These are phyloP conservation scores for Aspergillus ochraceus DNA, from an alignment of 2,329 filamentous ascomycete species.

Conservation along the genomic window DNA sequence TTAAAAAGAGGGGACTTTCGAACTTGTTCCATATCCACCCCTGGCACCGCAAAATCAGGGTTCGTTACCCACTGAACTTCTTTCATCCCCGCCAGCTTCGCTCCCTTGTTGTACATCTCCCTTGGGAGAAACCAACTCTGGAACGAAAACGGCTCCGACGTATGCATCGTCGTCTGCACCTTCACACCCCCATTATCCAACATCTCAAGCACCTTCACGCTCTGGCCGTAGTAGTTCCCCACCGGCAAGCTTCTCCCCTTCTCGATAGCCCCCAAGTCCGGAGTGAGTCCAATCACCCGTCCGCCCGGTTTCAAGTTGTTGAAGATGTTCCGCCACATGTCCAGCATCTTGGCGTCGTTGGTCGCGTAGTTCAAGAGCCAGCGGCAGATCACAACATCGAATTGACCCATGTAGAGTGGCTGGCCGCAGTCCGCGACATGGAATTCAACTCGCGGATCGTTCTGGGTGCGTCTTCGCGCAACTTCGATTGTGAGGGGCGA, in stretches of 20 bases:
- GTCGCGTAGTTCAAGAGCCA: slow-evolving; percentile 6
- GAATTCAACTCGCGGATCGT: not conserved
- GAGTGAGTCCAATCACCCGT: not conserved
- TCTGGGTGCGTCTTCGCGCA: not conserved
- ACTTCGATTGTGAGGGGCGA: not conserved
- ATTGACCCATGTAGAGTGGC: not conserved
- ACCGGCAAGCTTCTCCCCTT: not conserved
- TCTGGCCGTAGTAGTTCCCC: not conserved
- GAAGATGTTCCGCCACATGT: slow-evolving; percentile 1
- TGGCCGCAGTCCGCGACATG: not conserved
- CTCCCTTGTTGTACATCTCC: not conserved
- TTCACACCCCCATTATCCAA: not conserved
- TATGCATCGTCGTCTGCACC: not conserved
- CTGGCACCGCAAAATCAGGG: not conserved
- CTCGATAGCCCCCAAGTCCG: not conserved
- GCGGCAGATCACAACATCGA: not conserved
- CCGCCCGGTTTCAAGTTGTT: not conserved
- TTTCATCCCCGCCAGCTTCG: not conserved
- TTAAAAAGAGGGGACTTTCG: not conserved
- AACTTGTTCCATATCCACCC: not conserved
- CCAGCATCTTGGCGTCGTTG: not conserved
- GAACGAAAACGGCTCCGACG: not conserved
- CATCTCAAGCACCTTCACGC: not conserved
- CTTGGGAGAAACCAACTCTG: not conserved
- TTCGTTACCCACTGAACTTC: not conserved